Evolutionary conservation across 1,284 basidiomycete genomes (phyloP), one percentile per base, ranked within the genome.

Genomic region (Ceratobasidium sp.): DNA sequence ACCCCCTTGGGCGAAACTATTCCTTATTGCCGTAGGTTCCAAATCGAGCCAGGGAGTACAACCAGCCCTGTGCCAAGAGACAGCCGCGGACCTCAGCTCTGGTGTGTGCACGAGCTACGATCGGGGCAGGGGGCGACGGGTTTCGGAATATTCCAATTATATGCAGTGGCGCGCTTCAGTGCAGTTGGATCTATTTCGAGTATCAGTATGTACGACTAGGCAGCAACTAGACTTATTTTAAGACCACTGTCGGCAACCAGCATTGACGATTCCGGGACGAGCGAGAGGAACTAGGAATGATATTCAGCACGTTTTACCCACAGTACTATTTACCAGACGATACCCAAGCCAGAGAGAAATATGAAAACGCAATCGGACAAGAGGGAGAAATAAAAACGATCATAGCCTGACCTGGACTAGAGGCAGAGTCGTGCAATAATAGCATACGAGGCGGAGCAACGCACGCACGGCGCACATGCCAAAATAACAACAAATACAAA

Each of bases 401-500:
- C 18, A 50, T 18, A 66, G 44, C 64, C 23, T n/a, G 64, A 50
- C 46, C 48, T 52, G 64, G 64, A 66, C 64, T 33, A 16, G 44
- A 52, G 64, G 44, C 46, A 3, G 46, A 50, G 64, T 48, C 18
- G 64, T 7, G 23, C 46, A 23, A 66, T 66, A 33, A 27, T 48
- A 66, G 62, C 62, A 65, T 65, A 60, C 14, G 62, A 7, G 38
- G 33, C 60, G 60, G 62, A 65, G 62, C 44, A 66, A 52, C 8
- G 48, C 48, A 66, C 44, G 41, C 48, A 52, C 41, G 41, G 41
- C 64, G 64, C 64, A 50, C 64, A 52, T 50, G 46, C 48, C 64
- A 66, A 48, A 66, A 66, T 41, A 66, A 66, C 64, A 66, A 52
- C 64, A 66, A 66, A 66, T 52, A 66, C 30, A 66, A 66, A 66